Conservation (phyloP, 306 rosid genomes). For the Hylodesmum podocarpum region DNA sequence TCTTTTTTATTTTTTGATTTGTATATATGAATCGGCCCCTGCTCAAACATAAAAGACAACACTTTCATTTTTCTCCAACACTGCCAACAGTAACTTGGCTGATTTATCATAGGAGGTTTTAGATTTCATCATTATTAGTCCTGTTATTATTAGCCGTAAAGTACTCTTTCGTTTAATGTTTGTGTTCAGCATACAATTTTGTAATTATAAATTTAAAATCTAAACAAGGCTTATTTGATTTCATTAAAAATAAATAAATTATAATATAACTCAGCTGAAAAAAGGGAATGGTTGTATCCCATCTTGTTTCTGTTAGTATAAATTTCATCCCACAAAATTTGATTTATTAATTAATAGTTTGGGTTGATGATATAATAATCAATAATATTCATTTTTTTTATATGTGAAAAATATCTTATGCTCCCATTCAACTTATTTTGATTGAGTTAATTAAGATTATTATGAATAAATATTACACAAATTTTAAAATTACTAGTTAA, state of each 20-base stretch:
- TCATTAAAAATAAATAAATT: background rate
- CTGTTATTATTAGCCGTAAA: background rate
- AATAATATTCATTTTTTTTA: background rate
- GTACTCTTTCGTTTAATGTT: background rate
- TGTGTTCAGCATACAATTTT: background rate
- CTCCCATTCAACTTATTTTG: no score
- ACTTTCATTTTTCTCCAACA: constrained; percentile 3
- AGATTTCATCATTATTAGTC: background rate
- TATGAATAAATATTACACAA: no score
- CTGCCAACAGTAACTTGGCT: background rate
- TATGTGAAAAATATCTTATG: no score
- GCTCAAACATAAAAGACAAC: constrained; percentile 27
- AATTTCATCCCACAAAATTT: background rate
- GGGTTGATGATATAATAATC: background rate
- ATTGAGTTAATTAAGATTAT: no score
- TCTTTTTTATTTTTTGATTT: constrained; percentile 38
- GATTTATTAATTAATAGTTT: background rate
- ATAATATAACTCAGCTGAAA: background rate
- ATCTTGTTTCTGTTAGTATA: background rate
- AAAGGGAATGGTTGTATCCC: no score
- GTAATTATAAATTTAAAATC: background rate
- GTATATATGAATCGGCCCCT: constrained; percentile 18
- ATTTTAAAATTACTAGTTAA: no score
- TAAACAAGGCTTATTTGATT: background rate
- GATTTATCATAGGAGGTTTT: background rate